Conservation (phyloP, 495 filamentous ascomycete genomes). For the Tuber microsphaerosporum region DNA sequence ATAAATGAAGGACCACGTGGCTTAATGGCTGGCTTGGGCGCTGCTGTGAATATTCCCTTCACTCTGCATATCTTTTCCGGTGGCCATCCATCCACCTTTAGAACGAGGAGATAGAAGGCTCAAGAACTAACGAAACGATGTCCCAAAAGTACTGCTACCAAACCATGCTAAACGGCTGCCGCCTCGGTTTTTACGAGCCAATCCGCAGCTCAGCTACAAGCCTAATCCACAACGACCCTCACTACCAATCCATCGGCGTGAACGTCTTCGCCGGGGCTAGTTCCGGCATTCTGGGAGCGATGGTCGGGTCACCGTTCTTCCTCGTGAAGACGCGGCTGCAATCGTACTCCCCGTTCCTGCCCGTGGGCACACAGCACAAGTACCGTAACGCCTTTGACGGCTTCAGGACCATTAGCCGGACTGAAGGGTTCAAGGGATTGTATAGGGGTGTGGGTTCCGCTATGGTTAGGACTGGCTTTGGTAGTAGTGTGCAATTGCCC, state of each 20-base stretch:
- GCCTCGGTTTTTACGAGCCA: conserved; percentile 95
- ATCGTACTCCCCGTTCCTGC: conserved; percentile 86
- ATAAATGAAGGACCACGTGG: conserved; percentile 83
- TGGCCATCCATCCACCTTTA: background rate
- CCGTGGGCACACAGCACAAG: conserved; percentile 89
- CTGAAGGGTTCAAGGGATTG: conserved; percentile 71
- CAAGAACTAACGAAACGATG: background rate
- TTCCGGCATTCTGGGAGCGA: conserved; percentile 83
- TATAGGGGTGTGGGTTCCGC: conserved; percentile 87
- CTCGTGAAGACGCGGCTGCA: conserved; percentile 96
- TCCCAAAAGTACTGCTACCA: conserved; percentile 75
- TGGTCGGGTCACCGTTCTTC: conserved; percentile 90
- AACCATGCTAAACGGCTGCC: conserved; percentile 90
- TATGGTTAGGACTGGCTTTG: conserved; percentile 96
- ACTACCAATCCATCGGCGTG: conserved; percentile 71
- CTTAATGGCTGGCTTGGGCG: conserved; percentile 81
- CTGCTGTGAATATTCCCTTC: conserved; percentile 54
- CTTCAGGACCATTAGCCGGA: conserved; percentile 63
- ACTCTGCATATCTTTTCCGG: conserved; percentile 5
- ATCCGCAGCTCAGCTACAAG: conserved; percentile 58
- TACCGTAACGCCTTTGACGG: conserved; percentile 84
- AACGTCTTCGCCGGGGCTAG: conserved; percentile 88
- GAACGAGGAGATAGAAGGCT: background rate
- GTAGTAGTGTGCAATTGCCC: conserved; percentile 87
- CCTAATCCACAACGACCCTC: conserved; percentile 60